Conservation (phyloP, 192 early-diverging fungal species). For the Rhizophlyctis rosea region DNA sequence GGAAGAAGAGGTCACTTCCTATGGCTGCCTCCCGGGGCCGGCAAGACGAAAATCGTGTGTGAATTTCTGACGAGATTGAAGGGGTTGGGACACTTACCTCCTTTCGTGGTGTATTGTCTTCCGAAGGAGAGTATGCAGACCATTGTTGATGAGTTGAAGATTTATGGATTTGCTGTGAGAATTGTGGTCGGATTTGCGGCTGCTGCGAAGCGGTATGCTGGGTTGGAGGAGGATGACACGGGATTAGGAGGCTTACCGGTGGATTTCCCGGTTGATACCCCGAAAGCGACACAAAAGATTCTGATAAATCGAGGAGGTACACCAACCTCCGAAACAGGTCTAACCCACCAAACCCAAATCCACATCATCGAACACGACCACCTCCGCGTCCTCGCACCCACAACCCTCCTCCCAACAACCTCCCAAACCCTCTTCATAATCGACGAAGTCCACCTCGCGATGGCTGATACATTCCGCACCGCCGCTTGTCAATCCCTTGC, state of each 20-base stretch:
- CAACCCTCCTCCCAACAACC: not conserved
- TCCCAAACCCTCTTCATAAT: slow-evolving; percentile 15
- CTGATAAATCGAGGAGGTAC: not conserved
- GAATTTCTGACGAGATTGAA: slow-evolving; percentile 1
- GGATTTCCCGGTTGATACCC: not conserved
- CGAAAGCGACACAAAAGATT: not conserved
- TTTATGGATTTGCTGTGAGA: slow-evolving; percentile 5
- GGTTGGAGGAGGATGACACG: not conserved
- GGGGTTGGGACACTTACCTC: not conserved
- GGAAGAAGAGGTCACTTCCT: slow-evolving; percentile 9
- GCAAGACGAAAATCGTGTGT: slow-evolving; percentile 18
- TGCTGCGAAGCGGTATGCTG: not conserved
- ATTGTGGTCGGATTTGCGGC: not conserved
- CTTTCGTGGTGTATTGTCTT: not conserved
- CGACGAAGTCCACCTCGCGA: slow-evolving; percentile 20
- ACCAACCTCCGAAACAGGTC: not conserved
- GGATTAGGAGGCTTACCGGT: not conserved
- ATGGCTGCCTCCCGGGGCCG: slow-evolving; percentile 2
- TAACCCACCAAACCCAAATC: not conserved
- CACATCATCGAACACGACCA: slow-evolving; percentile 1
- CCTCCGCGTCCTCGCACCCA: not conserved
- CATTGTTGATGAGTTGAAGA: slow-evolving; percentile 8
- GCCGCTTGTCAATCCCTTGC: slow-evolving; percentile 4
- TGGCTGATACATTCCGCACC: slow-evolving; percentile 20
- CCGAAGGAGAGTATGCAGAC: slow-evolving; percentile 8